phyloP scores from a whole-genome alignment of 768 basidiomycete genomes.

The Strobilomyces echinocephalus region DNA sequence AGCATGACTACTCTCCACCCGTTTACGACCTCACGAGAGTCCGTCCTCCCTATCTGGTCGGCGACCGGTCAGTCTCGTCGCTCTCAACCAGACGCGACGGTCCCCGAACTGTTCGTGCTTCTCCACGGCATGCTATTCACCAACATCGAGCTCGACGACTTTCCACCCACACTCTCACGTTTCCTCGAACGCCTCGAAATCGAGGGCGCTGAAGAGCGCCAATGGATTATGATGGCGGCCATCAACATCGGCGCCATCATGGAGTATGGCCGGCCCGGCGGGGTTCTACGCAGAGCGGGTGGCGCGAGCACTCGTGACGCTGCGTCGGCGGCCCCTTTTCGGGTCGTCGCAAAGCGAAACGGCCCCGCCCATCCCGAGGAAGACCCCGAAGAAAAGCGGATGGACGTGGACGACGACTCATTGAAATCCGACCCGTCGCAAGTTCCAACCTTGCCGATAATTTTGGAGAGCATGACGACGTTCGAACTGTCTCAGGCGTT shows the following conservation, averaged over 20 bases:
- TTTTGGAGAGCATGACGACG: slow-evolving; percentile 32
- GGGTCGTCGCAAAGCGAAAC: slow-evolving; percentile 49
- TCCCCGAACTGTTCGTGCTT: slow-evolving; percentile 80
- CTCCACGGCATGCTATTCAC: slow-evolving; percentile 98
- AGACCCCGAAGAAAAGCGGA: slow-evolving; percentile 46
- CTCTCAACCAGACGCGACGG: slow-evolving; percentile 66
- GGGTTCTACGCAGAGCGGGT: slow-evolving; percentile 63
- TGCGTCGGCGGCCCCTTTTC: slow-evolving; percentile 35
- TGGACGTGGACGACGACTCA: slow-evolving; percentile 60
- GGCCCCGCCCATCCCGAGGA: slow-evolving; percentile 27
- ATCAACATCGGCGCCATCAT: slow-evolving; percentile 77
- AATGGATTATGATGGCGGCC: slow-evolving; percentile 97
- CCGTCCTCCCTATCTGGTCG: slow-evolving; percentile 86
- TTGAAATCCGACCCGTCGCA: slow-evolving; percentile 17
- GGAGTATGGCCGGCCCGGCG: slow-evolving; percentile 79
- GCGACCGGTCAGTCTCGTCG: slow-evolving; percentile 57
- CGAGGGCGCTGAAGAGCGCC: slow-evolving; percentile 74
- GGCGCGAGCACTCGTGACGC: slow-evolving; percentile 40
- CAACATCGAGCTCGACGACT: slow-evolving; percentile 90
- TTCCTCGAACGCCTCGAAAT: slow-evolving; percentile 84
- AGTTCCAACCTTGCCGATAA: slow-evolving; percentile 22
- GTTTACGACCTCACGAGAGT: slow-evolving; percentile 84
- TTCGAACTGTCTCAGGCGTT: slow-evolving; percentile 60
- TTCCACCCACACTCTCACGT: slow-evolving; percentile 71
- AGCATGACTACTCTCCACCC: slow-evolving; percentile 93